These are phyloP conservation scores for Nakazawaea ishiwadae DNA, from an alignment of 805 yeast species.

Conservation along the genomic window DNA sequence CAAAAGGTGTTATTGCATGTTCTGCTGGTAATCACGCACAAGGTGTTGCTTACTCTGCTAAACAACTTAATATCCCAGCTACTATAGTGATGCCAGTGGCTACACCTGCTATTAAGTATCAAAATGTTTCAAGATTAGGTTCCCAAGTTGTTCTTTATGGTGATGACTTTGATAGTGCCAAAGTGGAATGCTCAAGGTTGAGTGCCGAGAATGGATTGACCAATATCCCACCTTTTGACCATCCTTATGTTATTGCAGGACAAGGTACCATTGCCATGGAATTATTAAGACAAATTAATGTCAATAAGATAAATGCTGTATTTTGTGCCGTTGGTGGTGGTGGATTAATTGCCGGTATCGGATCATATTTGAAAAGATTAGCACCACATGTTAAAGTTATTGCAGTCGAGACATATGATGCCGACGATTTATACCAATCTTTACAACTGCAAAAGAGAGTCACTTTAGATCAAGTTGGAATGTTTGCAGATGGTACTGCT, in stretches of 20 bases:
- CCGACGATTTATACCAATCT: slow-evolving; percentile 85
- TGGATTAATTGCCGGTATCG: slow-evolving; percentile 89
- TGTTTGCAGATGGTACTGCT: slow-evolving; percentile 98
- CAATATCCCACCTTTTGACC: slow-evolving; percentile 97
- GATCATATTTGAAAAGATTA: slow-evolving; percentile 83
- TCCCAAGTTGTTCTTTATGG: slow-evolving; percentile 92
- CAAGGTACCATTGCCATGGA: slow-evolving; percentile 98
- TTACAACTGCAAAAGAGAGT: slow-evolving; percentile 51
- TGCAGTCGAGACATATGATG: slow-evolving; percentile 95
- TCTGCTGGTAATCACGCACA: slow-evolving; percentile 99
- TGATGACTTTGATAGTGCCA: slow-evolving; percentile 93
- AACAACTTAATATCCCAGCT: slow-evolving; percentile 80
- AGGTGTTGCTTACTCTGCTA: slow-evolving; percentile 94
- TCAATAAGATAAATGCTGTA: slow-evolving; percentile 74
- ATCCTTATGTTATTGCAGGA: slow-evolving; percentile 97
- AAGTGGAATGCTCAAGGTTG: slow-evolving; percentile 78
- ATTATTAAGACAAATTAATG: slow-evolving; percentile 77
- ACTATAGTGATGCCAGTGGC: slow-evolving; percentile 98
- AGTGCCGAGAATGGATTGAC: slow-evolving; percentile 68
- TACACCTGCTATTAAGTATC: slow-evolving; percentile 91
- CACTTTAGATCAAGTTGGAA: slow-evolving; percentile 71
- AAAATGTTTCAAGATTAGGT: slow-evolving; percentile 88
- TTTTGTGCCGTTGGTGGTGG: slow-evolving; percentile 98
- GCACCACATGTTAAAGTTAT: slow-evolving; percentile 97
- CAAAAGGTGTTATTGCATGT: slow-evolving; percentile 93